A percentile compares a stretch with the other conserved stretches of the same genome.
Evolutionary conservation across 192 early-diverging fungal species (phyloP).

Genomic region (Coemansia sp.): DNA sequence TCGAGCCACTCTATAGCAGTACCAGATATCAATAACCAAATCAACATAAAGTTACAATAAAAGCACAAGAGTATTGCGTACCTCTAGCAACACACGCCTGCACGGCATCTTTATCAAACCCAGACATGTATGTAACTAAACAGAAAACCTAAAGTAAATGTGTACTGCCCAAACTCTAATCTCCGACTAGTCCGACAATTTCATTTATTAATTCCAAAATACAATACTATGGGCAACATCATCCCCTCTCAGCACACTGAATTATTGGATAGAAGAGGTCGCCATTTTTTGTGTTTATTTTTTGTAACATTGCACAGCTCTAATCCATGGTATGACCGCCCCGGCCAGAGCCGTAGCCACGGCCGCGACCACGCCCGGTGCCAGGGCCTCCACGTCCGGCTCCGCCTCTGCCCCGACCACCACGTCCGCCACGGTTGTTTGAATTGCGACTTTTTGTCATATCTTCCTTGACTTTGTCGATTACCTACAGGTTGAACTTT

Average conservation of each 20-base stretch:
- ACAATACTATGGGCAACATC: neutral
- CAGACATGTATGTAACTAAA: no score
- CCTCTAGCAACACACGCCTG: no score
- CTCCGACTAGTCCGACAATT: neutral
- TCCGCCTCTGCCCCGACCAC: conserved; percentile 55
- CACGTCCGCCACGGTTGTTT: conserved; percentile 47
- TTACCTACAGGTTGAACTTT: conserved; percentile 52
- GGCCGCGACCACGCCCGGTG: conserved; percentile 52
- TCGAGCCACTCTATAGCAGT: conserved; percentile 46
- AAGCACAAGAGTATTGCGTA: no score
- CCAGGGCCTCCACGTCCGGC: conserved; percentile 45
- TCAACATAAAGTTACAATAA: no score
- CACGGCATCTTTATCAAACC: no score
- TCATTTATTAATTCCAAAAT: neutral
- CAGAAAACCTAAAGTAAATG: no score
- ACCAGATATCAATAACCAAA: no score
- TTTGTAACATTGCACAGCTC: conserved; percentile 5
- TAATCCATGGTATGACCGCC: conserved; percentile 7
- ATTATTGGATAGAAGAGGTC: neutral
- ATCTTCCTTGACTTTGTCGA: conserved; percentile 91
- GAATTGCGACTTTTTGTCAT: conserved; percentile 59
- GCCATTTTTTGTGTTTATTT: neutral
- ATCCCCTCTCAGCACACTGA: neutral
- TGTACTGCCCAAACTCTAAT: no score
- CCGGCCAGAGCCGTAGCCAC: conserved; percentile 6